Percentiles rank a stretch among this genome's conserved stretches.
Evolutionary conservation across 345 rosid species (phyloP).

Genomic region (Gossypium australe): DNA sequence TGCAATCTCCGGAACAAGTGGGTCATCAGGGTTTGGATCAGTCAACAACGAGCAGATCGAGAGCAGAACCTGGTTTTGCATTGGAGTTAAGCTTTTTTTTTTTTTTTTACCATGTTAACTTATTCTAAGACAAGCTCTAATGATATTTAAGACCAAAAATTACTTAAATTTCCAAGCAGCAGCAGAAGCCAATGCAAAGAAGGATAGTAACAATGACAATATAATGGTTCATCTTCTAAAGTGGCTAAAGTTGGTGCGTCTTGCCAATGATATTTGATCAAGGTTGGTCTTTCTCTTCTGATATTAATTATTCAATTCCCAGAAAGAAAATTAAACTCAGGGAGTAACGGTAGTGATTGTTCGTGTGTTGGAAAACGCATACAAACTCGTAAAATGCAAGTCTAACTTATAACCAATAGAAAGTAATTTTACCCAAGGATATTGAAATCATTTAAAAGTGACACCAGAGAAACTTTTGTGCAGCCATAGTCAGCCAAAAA

Average conservation of each 20-base stretch:
- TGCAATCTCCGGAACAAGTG: conserved; percentile 42
- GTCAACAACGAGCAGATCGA: conserved; percentile 41
- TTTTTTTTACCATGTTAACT: not conserved
- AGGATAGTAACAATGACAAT: too few relatives aligned
- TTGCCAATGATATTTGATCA: not conserved
- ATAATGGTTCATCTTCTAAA: too few relatives aligned
- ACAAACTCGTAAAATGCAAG: too few relatives aligned
- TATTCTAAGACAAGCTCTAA: not conserved
- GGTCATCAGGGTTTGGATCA: conserved; percentile 44
- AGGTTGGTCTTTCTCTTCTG: not conserved
- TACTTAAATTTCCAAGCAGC: not conserved
- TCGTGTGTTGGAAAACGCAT: too few relatives aligned
- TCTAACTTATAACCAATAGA: not conserved
- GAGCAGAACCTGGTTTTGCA: conserved; percentile 27
- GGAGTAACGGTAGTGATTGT: too few relatives aligned
- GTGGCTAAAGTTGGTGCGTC: not conserved
- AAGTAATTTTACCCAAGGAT: not conserved
- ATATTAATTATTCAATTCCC: not conserved
- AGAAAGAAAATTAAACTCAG: too few relatives aligned
- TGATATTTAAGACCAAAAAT: not conserved
- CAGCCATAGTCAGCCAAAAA: not conserved
- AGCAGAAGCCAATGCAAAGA: not conserved
- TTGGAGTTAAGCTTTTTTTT: not conserved
- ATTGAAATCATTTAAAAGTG: not conserved
- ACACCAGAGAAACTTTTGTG: not conserved